phyloP scores from a whole-genome alignment of 1,284 basidiomycete genomes.

The Volvariella volvacea region DNA sequence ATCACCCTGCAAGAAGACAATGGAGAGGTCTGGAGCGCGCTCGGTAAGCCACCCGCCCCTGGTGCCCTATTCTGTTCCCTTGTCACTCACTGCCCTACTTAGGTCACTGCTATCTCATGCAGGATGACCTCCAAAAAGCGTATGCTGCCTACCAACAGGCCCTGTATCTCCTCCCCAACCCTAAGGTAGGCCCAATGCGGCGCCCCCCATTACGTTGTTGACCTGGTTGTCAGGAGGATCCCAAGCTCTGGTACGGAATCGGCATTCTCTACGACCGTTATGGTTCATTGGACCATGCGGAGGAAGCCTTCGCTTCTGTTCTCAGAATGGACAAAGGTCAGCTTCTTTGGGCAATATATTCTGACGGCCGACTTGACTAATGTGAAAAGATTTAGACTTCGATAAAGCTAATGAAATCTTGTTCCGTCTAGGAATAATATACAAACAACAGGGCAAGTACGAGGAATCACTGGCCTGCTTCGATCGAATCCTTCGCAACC shows the following conservation, averaged over 20 bases:
- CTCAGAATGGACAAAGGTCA: slow-evolving; percentile 94
- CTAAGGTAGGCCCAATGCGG: slow-evolving; percentile 61
- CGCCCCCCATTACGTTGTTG: slow-evolving; percentile 14
- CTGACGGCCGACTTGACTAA: slow-evolving; percentile 24
- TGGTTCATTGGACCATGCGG: slow-evolving; percentile 96
- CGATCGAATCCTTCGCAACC: slow-evolving; percentile 92
- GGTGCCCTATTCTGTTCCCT: slow-evolving; percentile 15
- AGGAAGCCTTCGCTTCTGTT: slow-evolving; percentile 96
- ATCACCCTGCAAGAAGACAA: slow-evolving; percentile 86
- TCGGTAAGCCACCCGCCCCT: slow-evolving; percentile 47
- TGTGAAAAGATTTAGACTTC: slow-evolving; percentile 65
- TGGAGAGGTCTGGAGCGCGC: slow-evolving; percentile 91
- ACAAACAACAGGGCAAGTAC: slow-evolving; percentile 97
- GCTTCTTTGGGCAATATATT: slow-evolving; percentile 11
- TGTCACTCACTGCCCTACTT: slow-evolving; percentile 11
- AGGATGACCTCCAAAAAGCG: slow-evolving; percentile 97
- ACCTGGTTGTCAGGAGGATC: slow-evolving; percentile 64
- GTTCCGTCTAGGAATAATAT: slow-evolving; percentile 97
- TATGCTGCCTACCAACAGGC: slow-evolving; percentile 99
- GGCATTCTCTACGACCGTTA: slow-evolving; percentile 99
- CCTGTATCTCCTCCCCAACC: slow-evolving; percentile 91
- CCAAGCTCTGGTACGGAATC: slow-evolving; percentile 99
- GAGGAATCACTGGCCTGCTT: slow-evolving; percentile 84
- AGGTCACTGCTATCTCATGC: slow-evolving; percentile 98
- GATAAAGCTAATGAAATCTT: slow-evolving; percentile 99